phyloP scores from a whole-genome alignment of 768 basidiomycete species.

The Kondoa malvinella region DNA sequence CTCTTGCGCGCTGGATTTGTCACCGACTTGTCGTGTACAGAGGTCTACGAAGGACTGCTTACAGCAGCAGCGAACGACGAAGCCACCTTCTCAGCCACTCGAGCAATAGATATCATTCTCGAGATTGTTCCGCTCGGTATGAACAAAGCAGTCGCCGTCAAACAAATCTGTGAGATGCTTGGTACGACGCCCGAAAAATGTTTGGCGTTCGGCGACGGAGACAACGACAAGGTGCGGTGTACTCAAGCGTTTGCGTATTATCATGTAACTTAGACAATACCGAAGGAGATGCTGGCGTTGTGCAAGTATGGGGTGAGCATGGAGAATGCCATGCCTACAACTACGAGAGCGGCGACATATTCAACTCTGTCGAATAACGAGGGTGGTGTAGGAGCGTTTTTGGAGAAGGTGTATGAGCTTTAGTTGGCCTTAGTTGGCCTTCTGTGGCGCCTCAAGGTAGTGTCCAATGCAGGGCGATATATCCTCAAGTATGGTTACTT shows the following conservation, averaged over 20 bases:
- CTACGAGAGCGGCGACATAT: not conserved
- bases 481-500: too few relatives aligned
- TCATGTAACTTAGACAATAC: too few relatives aligned
- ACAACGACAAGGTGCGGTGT: not conserved
- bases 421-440: not conserved
- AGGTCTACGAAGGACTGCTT: not conserved
- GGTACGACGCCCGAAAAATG: not conserved
- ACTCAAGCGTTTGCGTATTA: too few relatives aligned
- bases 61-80: not conserved
- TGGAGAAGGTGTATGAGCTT: not conserved
- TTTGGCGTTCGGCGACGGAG: constrained; percentile 3
- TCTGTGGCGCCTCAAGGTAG: not conserved
- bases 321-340: not conserved
- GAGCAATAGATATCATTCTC: not conserved
- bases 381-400: constrained; percentile 4
- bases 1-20: not conserved
- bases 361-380: not conserved
- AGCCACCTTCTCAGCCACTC: not conserved
- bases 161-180: not conserved
- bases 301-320: not conserved
- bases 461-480: too few relatives aligned
- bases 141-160: not conserved
- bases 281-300: not conserved
- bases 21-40: not conserved
- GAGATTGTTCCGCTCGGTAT: not conserved